Conservation (phyloP, 163 green algal species). For the Picocystis sp. region DNA sequence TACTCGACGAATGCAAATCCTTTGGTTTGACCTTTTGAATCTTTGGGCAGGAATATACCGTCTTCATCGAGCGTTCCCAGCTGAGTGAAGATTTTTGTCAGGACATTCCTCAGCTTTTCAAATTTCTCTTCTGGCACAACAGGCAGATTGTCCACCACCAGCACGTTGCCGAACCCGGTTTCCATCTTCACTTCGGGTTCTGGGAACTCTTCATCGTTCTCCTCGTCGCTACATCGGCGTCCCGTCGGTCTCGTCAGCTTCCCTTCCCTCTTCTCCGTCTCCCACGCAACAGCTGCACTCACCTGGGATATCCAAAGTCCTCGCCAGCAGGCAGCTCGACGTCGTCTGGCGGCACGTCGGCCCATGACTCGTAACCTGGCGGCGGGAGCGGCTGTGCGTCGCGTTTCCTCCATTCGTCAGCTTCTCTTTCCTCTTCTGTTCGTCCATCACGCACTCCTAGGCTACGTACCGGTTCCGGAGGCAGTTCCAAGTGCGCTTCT, state of each 20-base stretch:
- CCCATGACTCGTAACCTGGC: too few relatives aligned
- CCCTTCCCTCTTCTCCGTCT: too few relatives aligned
- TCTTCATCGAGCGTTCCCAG: conserved; percentile 66
- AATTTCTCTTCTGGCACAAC: conserved; percentile 75
- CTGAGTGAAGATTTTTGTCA: conserved; percentile 72
- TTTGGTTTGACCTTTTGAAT: conserved; percentile 32
- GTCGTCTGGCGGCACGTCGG: conserved; percentile 21
- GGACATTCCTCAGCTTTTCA: conserved; percentile 75
- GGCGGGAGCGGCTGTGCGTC: too few relatives aligned
- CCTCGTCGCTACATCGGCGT: conserved; percentile 45
- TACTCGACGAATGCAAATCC: conserved; percentile 95
- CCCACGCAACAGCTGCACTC: too few relatives aligned
- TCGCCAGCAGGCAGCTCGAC: conserved; percentile 66
- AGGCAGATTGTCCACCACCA: conserved; percentile 93
- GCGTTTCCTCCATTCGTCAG: too few relatives aligned
- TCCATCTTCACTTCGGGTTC: conserved; percentile 59
- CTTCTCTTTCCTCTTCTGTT: too few relatives aligned
- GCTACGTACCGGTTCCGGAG: too few relatives aligned
- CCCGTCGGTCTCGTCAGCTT: too few relatives aligned
- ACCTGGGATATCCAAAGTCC: conserved; percentile 57
- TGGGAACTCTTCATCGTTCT: conserved; percentile 37
- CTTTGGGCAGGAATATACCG: conserved; percentile 61
- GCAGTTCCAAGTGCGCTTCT: too few relatives aligned
- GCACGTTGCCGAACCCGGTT: conserved; percentile 78
- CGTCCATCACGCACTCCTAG: too few relatives aligned